Base-by-base conservation (phyloP, 345 rosid species). In the Lumnitzera littorea region DNA sequence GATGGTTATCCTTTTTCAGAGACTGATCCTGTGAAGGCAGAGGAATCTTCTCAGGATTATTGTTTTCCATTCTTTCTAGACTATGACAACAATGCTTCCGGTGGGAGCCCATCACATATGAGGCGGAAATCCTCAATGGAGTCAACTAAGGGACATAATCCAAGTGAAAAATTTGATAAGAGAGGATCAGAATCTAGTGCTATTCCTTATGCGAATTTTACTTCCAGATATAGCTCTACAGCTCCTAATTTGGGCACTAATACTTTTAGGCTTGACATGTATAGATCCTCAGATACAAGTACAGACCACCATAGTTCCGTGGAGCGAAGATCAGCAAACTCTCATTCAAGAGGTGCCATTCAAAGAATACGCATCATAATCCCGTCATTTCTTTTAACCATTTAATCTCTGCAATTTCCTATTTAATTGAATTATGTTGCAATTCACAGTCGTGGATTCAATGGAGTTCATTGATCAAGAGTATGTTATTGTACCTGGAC, bases 381-480 rank as follows among this genome's bases (percentile, higher is more conserved):
- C 46, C 25, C 27, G 13, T 9, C 13, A 8, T 51, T 24, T 7
- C 47, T 63, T 48, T 63, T 46, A 53, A 27, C 29, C 9, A 13
- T 55, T 63, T 46, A 24, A 52, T 48, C 52, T 55, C 24, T 14
- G 20, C 14, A 55, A 13, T 52, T 15, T 5, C 48, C 46, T 12
- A 15, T 48, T 46, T 27, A 20, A 25, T 25, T 46, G 59, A 63
- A 36, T 50, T 52, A 51, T 48, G 4, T 62, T 11, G 4, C 58
- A 20, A 59, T 67, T 61, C 61, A 61, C 80, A 88, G 97, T 76
- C 56, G 79, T 72, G 48, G 92, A 90, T 67, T 86, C 88, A 31
- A 66, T 80, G 75, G 99, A 90, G 78, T 70, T 77, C 69, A 83
- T 85, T 65, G 98, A 91, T 77, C 96, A 84, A 73, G 99, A 94